Base-by-base conservation (phyloP, 2,329 filamentous ascomycete genomes). In the Pseudopithomyces maydicus region DNA sequence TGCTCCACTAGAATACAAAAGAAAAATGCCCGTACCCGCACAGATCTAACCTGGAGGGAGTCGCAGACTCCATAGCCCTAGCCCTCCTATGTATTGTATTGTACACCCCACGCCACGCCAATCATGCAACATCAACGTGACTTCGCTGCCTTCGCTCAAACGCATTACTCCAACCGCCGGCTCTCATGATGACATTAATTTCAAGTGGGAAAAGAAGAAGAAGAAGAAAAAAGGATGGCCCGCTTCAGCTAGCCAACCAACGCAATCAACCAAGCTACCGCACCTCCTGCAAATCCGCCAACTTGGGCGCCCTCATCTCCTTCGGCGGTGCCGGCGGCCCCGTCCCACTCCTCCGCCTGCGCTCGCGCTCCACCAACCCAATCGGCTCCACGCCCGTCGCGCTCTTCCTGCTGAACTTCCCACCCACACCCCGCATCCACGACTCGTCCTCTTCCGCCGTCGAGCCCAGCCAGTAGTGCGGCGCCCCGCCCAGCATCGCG, bases 401-500 rank as follows among this genome's bases (percentile, higher is more conserved):
- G 52, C 70, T 76, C 68, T 78, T 78, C 66, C 81, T 84, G 22
- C 29, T 54, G 74, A 90, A 86, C 68, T 87, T 85, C 58, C 84
- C 84, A 61, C 83, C 81, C 63, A 88, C 80, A 10, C 82, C 84
- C 45, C 84, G 82, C 68, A 88, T 84, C 90, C 90, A 95, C 58
- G 87, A 86, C 47, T 88, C 76, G 56, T 85, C 81, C 57, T 82
- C 85, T 55, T 85, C 79, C 50, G 45, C 32, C 15, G 32, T 48
- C 45, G 85, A 85, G 58, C 90, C 90, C 15, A 96, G 80, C 92
- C 93, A 97, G 79, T 96, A 97, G 55, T 82, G 83, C 63, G 85
- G 85, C 38, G 90, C 90, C 22, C 91, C 81, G 10, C 83, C 83
- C 26, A 96, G 82, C 90, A 97, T 90, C 32, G 84, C 71, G 50